Percentiles rank a stretch among this genome's conserved stretches.
Evolutionary conservation across 2,329 filamentous ascomycete genomes (phyloP).

Genomic region (Sclerotinia minor): DNA sequence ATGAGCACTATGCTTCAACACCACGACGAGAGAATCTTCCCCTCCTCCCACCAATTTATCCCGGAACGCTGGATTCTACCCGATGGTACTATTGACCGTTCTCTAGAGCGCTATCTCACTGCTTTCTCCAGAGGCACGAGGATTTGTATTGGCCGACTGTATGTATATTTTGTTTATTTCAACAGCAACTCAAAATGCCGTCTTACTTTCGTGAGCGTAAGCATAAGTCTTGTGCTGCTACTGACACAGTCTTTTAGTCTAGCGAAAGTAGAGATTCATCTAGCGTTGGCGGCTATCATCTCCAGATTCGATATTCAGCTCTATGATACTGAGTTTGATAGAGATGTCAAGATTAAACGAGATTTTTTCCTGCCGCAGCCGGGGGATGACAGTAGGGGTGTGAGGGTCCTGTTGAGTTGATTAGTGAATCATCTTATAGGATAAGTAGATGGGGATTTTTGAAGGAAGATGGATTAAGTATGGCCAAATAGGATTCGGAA

Average conservation of each 20-base stretch:
- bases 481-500: neutral
- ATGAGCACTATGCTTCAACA: conserved; percentile 35
- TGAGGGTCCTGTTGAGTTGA: conserved; percentile 20
- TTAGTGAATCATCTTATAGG: too few relatives aligned
- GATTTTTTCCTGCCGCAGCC: conserved; percentile 28
- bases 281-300: conserved; percentile 30
- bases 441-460: neutral
- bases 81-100: conserved; percentile 34
- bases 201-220: neutral
- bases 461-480: neutral
- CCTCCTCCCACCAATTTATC: conserved; percentile 26
- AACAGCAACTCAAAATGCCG: neutral
- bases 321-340: conserved; percentile 28
- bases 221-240: neutral
- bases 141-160: conserved; percentile 34
- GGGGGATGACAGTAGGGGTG: conserved; percentile 7
- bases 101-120: conserved; percentile 30
- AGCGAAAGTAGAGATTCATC: conserved; percentile 33
- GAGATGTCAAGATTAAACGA: conserved; percentile 28
- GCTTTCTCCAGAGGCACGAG: conserved; percentile 32
- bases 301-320: conserved; percentile 28
- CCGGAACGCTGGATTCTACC: conserved; percentile 32
- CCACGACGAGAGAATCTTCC: conserved; percentile 32
- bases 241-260: conserved; percentile 16
- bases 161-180: neutral